Base-by-base conservation (phyloP, 2,329 filamentous ascomycete genomes). In the Penicillium glabrum region DNA sequence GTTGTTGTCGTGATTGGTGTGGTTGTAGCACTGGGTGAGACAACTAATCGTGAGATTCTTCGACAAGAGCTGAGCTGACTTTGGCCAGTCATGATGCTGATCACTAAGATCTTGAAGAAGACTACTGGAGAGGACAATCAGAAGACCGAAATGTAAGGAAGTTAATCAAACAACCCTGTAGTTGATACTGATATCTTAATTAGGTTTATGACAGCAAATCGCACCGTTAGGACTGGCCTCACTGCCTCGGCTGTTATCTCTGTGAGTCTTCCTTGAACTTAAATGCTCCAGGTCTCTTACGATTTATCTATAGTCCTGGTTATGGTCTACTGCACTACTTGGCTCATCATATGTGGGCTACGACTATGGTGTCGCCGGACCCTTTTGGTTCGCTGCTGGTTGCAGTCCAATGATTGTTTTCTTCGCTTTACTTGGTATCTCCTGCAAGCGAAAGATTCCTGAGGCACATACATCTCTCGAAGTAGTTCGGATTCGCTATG, bases 371-470 rank as follows among this genome's bases (percentile, higher is more conserved):
- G 72, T 84, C 1, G 79, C 81, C 1, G 82, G 82, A 0, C 82
- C 82, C 0, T 84, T 85, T 53, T 85, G 82, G 82, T 85, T 82
- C 57, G 82, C 81, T 3, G 82, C 81, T 46, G 83, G 82, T 1
- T 82, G 80, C 49, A 81, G 78, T 10, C 79, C 81, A 0, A 83
- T 83, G 79, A 84, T 84, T 44, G 79, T 82, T 0, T 82, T 84
- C 65, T 83, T 84, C 48, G 75, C 82, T 0, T 59, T 83, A 0
- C 67, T 83, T 1, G 80, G 79, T 0, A 82, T 83, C 11, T 78
- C 77, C 0, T 82, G 79, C 68, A 84, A 84, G 55, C 64, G 79
- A 27, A 79, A 82, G 29, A 79, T 82, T 1, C 82, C 82, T 0
- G 77, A 83, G 53, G 82, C 82, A 0, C 82, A 84, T 56, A 84